Evolutionary conservation across 2,329 filamentous ascomycete species (phyloP), one percentile per base, ranked within the genome.

Genomic region (Botrytis fabae): DNA sequence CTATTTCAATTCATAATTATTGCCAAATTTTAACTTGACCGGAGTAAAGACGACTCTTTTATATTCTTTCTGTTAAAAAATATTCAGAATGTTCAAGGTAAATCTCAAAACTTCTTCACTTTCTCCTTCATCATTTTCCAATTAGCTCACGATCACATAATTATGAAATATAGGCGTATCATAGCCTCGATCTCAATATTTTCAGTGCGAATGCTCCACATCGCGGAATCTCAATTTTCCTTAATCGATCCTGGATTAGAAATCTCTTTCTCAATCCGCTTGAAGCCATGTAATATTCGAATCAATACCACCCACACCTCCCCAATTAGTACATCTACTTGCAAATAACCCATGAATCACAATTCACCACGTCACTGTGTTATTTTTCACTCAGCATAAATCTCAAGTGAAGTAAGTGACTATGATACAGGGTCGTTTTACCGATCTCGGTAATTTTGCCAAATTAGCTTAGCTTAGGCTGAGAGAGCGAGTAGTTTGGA

Each of bases 111-210:
- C 0, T 7, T 1, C 12, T 16, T 7, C 16, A 0, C 48, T 54
- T 16, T 54, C 14, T 28, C 14, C 14, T 28, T 54, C 5, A 0
- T 54, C 12, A 18, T n/a, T 54, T 1, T 18, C 6, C 2, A 28
- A 54, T 54, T 8, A 28, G 0, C 0, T 54, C 12, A 8, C 6
- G 16, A 28, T 8, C 14, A n/a, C n/a, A 2, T 14, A 18, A 18
- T 28, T 6, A 28, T 3, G 14, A 18, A 18, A 8, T 6, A 28
- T 7, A 28, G 6, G 0, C 6, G 1, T 5, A 0, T 16, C 14
- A 28, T 28, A 0, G 0, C 51, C 6, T 18, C 14, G 5, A 5
- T 18, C n/a, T 4, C n/a, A 28, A 28, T 51, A n/a, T 7, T 51
- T 16, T 28, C 3, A 16, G n/a, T 54, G 1, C 25, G 14, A 16